phyloP scores from a whole-genome alignment of 2,329 filamentous ascomycete species.

The Fusarium papillatum region DNA sequence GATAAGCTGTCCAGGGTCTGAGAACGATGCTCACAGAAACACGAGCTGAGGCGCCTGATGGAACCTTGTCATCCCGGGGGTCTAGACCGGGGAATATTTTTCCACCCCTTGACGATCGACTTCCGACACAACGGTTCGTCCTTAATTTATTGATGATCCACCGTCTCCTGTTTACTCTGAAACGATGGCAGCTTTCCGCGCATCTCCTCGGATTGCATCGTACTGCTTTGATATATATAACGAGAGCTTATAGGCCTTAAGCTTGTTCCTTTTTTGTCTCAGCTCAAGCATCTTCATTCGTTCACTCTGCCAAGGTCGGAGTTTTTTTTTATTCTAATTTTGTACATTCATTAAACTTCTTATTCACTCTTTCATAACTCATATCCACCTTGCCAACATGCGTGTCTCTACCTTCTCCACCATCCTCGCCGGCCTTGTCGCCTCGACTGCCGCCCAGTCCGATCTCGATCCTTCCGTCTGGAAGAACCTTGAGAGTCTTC shows the following conservation, averaged over 20 bases:
- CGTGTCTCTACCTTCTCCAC: slow-evolving; percentile 9
- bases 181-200: background rate
- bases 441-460: slow-evolving; percentile 21
- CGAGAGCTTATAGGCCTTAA: background rate
- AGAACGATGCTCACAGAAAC: background rate
- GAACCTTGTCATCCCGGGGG: background rate
- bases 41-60: background rate
- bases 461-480: slow-evolving; percentile 35
- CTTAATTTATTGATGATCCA: background rate
- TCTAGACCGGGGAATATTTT: slow-evolving; percentile 1
- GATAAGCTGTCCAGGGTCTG: background rate
- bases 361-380: background rate
- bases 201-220: background rate
- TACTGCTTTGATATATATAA: background rate
- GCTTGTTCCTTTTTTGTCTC: background rate
- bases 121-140: background rate
- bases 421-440: slow-evolving; percentile 15
- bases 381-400: slow-evolving; percentile 17
- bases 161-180: background rate
- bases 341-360: slow-evolving; percentile 2
- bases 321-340: background rate
- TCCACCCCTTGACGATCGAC: background rate
- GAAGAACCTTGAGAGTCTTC: slow-evolving; percentile 23
- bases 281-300: slow-evolving; percentile 4
- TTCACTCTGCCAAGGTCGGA: slow-evolving; percentile 22